Base-by-base conservation (phyloP, 1,284 basidiomycete genomes). In the Austroboletus niveus region DNA sequence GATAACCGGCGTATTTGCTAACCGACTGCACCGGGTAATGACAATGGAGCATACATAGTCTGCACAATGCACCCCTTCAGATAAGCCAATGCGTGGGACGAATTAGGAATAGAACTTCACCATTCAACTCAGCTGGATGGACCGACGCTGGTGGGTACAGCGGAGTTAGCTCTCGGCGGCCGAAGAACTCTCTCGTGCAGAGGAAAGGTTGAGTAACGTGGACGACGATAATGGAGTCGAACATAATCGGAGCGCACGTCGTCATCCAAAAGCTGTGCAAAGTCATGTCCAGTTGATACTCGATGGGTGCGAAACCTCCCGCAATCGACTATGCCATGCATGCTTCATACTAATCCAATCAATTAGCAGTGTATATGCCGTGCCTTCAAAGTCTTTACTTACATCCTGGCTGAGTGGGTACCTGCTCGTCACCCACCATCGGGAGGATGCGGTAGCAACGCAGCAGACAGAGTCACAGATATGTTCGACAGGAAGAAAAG, bases 211-310 rank as follows among this genome's bases (percentile, higher is more conserved):
- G 14, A 20, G 30, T 8, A 29, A 20, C 10, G 12, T 32, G 32
- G 14, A 50, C n/a, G 31, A 40, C 15, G 17, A 38, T 10, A 14
- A 46, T 22, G 36, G 30, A 20, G 29, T 30, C 15, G 15, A 42
- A 29, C 11, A 40, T 39, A 34, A 22, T 48, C 35, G 32, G 39
- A 43, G 39, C 17, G 46, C 20, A 44, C 41, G 51, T 51, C 51
- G 47, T 45, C 53, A 39, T 55, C 47, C 32, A 45, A 48, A 64
- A 42, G 60, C 64, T 61, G 64, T 63, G 64, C 53, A 54, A 40
- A 20, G 49, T 51, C 52, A 47, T 64, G 49, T 24, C 39, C 47
- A n/a, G 36, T 41, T 30, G 15, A 38, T 38, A 48, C 38, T 49
- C 43, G 48, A 60, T 43, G 29, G 10, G 14, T 30, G 22, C 8